Conservation (phyloP, 257 asterid genomes). For the Solanum lycopersicoides region DNA sequence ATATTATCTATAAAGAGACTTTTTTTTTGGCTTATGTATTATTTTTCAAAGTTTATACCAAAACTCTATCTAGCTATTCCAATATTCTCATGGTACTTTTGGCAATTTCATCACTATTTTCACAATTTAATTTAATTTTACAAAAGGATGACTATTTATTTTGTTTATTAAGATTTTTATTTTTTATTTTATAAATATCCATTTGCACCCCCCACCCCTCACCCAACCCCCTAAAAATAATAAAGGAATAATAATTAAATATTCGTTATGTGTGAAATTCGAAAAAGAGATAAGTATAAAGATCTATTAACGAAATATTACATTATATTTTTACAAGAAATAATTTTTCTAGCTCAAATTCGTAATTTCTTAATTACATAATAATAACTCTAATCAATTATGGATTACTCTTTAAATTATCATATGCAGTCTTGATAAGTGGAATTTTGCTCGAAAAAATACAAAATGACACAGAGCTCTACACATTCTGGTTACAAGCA, state of each 20-base stretch:
- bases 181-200: neutral
- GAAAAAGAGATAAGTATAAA: rapidly evolving
- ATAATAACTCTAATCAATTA: neutral
- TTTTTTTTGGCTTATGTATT: neutral
- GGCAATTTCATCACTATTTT: neutral
- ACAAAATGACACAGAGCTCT: constrained; percentile 64
- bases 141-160: neutral
- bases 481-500: constrained; percentile 72
- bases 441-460: constrained; percentile 55
- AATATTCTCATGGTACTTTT: neutral
- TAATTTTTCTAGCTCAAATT: rapidly evolving
- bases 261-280: no score
- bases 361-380: neutral
- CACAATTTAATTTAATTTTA: neutral
- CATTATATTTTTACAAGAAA: no score
- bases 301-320: no score
- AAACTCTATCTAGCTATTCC: neutral
- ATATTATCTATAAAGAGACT: neutral
- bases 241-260: neutral
- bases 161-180: neutral
- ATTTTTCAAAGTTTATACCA: neutral
- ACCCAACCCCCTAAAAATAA: neutral
- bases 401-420: neutral
- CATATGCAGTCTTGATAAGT: constrained; percentile 24
- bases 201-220: neutral